A percentile compares a stretch with the other conserved stretches of the same genome.
phyloP scores from a whole-genome alignment of 2,329 filamentous ascomycete genomes.

The Myrmaecium sp. region DNA sequence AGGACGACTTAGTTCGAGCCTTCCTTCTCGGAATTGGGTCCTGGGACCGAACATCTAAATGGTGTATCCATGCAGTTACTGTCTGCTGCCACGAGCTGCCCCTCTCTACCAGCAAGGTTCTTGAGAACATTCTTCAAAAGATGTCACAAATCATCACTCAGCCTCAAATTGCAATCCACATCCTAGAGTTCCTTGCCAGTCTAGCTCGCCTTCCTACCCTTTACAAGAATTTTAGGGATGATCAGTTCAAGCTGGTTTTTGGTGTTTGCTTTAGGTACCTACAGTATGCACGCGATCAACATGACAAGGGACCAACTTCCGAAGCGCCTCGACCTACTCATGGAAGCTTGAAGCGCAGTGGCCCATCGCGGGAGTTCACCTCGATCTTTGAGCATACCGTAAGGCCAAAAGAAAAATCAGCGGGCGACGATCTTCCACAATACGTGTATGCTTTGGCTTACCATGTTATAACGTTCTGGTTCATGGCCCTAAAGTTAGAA shows the following conservation, averaged over 20 bases:
- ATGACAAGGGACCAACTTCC: slow-evolving; percentile 19
- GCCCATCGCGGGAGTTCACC: slow-evolving; percentile 26
- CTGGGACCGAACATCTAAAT: slow-evolving; percentile 75
- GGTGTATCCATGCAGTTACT: slow-evolving; percentile 85
- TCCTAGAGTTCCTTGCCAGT: slow-evolving; percentile 85
- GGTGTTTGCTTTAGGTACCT: slow-evolving; percentile 90
- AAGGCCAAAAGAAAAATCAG: slow-evolving; percentile 22
- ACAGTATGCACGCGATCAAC: slow-evolving; percentile 62
- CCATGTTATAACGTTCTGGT: slow-evolving; percentile 95
- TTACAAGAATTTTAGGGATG: slow-evolving; percentile 75
- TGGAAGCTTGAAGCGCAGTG: slow-evolving; percentile 24
- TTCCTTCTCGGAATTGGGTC: slow-evolving; percentile 74
- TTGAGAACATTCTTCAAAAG: slow-evolving; percentile 74
- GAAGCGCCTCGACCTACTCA: slow-evolving; percentile 16
- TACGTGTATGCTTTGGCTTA: slow-evolving; percentile 91
- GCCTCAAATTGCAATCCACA: slow-evolving; percentile 78
- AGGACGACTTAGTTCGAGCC: slow-evolving; percentile 74
- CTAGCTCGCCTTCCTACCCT: slow-evolving; percentile 71
- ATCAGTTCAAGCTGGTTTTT: slow-evolving; percentile 87
- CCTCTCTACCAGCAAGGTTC: slow-evolving; percentile 65
- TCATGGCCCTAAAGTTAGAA: slow-evolving; percentile 69
- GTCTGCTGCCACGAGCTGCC: slow-evolving; percentile 93
- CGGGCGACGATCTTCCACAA: slow-evolving; percentile 64
- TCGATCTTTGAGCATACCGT: slow-evolving; percentile 12
- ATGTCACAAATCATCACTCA: slow-evolving; percentile 96